Conservation (phyloP, 768 basidiomycete species). For the Rickenella mellea region DNA sequence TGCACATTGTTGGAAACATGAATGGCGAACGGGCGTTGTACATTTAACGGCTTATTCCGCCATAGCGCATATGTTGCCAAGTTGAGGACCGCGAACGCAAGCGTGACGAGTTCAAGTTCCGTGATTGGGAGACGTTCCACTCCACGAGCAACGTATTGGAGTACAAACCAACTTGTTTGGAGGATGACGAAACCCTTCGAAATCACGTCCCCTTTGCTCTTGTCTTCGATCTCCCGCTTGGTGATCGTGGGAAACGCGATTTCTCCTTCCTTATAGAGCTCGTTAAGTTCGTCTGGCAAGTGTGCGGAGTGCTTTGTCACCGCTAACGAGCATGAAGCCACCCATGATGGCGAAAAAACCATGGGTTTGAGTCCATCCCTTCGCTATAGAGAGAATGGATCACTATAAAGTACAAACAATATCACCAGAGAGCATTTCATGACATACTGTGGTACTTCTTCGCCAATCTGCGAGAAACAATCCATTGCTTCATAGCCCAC, state of each 20-base stretch:
- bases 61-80: slow-evolving; percentile 22
- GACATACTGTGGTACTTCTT: too few relatives aligned
- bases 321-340: slow-evolving; percentile 1
- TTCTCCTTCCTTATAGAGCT: too few relatives aligned
- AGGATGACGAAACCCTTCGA: slow-evolving; percentile 20
- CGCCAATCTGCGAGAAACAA: too few relatives aligned
- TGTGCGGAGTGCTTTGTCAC: too few relatives aligned
- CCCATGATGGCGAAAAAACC: slow-evolving; percentile 3
- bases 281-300: too few relatives aligned
- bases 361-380: slow-evolving; percentile 3
- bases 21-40: slow-evolving; percentile 15
- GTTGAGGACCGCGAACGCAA: slow-evolving; percentile 23
- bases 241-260: slow-evolving; percentile 6
- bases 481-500: slow-evolving; percentile 17
- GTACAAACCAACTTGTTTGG: slow-evolving; percentile 24
- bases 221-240: slow-evolving; percentile 17
- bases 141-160: slow-evolving; percentile 18
- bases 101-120: slow-evolving; percentile 22
- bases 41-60: slow-evolving; percentile 31
- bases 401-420: neutral
- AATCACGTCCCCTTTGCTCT: slow-evolving; percentile 22
- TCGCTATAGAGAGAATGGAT: neutral
- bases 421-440: neutral
- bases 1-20: too few relatives aligned
- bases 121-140: neutral